A percentile compares a stretch with the other conserved stretches of the same genome.
Evolutionary conservation across 441 rosid species (phyloP).

Genomic region (Oxalis stricta): DNA sequence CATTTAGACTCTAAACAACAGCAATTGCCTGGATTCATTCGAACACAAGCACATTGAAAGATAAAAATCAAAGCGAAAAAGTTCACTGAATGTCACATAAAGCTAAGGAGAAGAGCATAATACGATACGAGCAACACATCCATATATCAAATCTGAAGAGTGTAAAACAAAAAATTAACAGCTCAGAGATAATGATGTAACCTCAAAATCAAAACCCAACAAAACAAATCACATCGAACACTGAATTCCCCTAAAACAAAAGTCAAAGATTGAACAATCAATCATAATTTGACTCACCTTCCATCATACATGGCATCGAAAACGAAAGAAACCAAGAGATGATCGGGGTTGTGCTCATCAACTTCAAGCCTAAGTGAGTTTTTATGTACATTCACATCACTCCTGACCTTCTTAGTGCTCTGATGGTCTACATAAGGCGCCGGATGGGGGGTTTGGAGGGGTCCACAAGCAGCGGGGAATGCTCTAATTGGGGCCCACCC

Average conservation of each 20-base stretch:
- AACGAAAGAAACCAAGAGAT: conserved; percentile 61
- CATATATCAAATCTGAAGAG: not conserved
- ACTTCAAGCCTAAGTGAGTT: conserved; percentile 35
- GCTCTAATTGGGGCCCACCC: conserved; percentile 38
- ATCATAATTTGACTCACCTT: conserved; percentile 28
- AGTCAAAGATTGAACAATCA: too few relatives aligned
- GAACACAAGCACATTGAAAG: too few relatives aligned
- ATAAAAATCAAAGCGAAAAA: too few relatives aligned
- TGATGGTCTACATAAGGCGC: conserved; percentile 67
- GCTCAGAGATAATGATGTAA: too few relatives aligned
- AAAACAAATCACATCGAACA: not conserved
- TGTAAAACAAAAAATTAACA: not conserved
- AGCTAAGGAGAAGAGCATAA: too few relatives aligned
- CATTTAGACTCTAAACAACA: too few relatives aligned
- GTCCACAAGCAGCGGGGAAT: not conserved
- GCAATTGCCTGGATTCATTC: too few relatives aligned
- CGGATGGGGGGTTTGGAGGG: conserved; percentile 12
- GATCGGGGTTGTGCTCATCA: conserved; percentile 57
- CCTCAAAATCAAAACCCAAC: conserved; percentile 1
- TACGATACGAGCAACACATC: too few relatives aligned
- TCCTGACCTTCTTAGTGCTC: conserved; percentile 76
- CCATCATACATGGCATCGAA: conserved; percentile 83
- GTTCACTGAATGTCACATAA: too few relatives aligned
- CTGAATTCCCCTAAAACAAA: too few relatives aligned
- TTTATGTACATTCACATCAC: conserved; percentile 74